Base-by-base conservation (phyloP, 768 basidiomycete genomes). In the Suillus placidus region DNA sequence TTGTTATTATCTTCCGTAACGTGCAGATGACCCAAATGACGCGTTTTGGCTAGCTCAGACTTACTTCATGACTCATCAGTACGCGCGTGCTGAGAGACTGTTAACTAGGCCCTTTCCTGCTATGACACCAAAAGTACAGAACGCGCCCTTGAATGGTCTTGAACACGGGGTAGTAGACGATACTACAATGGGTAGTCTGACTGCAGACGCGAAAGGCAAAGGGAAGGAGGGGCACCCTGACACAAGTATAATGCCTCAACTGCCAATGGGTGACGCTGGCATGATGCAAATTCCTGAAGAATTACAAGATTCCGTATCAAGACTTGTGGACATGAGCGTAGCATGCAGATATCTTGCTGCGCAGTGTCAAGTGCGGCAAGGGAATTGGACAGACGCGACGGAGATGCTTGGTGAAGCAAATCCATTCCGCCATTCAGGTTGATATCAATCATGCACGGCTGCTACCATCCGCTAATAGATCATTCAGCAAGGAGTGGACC, bases 41-140 rank as follows among this genome's bases (percentile, higher is more conserved):
- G 97, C 95, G 14, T 99, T 99, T 78, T 99, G 97, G 97, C 87
- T 99, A 26, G 96, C 97, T 3, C 97, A 99, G 76, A 94, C 93
- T 0, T 95, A 95, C 77, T 99, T 99, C 76, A 91, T 96, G 82
- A 95, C 92, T 3, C 90, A 96, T 71, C 94, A 97, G 67, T 99
- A 97, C 78, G 90, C 94, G 9, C 92, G 96, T 56, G 96, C 97
- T 12, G 95, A 98, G 76, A 87, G 91, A 55, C 82, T 99, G 34
- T 85, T 99, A 55, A 95, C 90, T 2, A 86, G 93, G n/a, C 93
- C 94, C 0, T 94, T 97, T 73, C 84, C 89, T 7, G 83, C 83
- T 10, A 74, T 82, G 40, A 80, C 81, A 5, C 82, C 84, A 9
- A 80, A 83, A 1, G 64, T 73, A 32, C 79, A 76, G 5, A 70